Conservation (phyloP, 768 basidiomycete species). For the Boletus sensibilis region DNA sequence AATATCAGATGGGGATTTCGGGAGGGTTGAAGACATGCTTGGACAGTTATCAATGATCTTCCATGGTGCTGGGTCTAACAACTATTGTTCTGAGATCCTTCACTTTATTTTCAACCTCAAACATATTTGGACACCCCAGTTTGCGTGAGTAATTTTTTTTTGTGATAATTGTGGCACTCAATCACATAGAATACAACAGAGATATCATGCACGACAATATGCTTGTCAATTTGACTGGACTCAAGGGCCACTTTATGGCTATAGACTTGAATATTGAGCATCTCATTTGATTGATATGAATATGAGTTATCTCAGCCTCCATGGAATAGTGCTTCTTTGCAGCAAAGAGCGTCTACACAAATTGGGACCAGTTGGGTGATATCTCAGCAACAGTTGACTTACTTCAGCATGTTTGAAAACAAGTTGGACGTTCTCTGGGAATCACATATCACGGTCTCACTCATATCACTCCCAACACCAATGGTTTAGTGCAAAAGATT, state of each 20-base stretch:
- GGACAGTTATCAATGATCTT: constrained; percentile 17
- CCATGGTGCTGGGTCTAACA: constrained; percentile 18
- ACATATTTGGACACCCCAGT: constrained; percentile 33
- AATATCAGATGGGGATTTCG: constrained; percentile 33
- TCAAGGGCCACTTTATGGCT: constrained; percentile 35
- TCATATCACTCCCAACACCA: too few species aligned
- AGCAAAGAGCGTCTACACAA: neutral
- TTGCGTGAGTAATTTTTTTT: constrained; percentile 19
- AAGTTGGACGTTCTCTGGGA: too few species aligned
- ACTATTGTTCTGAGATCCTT: constrained; percentile 20
- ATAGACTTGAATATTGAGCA: constrained; percentile 42
- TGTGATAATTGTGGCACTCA: too few species aligned
- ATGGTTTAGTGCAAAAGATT: too few species aligned
- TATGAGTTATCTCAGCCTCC: too few species aligned
- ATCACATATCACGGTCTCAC: too few species aligned
- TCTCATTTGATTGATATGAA: too few species aligned
- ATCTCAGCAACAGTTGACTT: too few species aligned
- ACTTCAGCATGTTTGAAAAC: too few species aligned
- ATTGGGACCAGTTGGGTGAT: too few species aligned
- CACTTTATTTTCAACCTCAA: constrained; percentile 24
- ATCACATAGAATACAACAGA: too few species aligned
- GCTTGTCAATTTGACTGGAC: constrained; percentile 35
- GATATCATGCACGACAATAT: constrained; percentile 7
- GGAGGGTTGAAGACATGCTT: constrained; percentile 31
- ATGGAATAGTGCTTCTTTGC: too few species aligned